phyloP scores from a whole-genome alignment of 305 asterid genomes.

The Stenogyne calaminthoides region DNA sequence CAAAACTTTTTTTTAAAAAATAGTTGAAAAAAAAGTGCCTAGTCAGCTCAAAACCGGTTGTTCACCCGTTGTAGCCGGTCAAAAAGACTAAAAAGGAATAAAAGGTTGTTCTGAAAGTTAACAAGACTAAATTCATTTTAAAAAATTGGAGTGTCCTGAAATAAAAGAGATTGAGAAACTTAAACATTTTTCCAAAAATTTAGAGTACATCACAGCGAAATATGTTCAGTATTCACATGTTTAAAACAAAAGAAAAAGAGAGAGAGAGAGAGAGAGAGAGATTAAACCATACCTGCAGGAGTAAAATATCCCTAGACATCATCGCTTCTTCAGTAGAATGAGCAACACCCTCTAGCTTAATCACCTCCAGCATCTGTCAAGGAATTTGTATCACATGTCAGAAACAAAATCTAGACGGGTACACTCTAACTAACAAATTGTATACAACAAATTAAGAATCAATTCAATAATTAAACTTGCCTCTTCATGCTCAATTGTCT shows the following conservation, averaged over 20 bases:
- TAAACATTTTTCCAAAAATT: no score
- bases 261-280: no score
- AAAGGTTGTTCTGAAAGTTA: no score
- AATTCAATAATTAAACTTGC: conserved; percentile 40
- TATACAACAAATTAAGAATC: neutral
- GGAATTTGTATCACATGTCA: conserved; percentile 2
- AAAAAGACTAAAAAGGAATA: no score
- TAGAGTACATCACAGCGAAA: neutral
- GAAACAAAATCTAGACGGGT: neutral
- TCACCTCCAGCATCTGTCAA: conserved; percentile 82
- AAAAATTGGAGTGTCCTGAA: no score
- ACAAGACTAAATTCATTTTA: no score
- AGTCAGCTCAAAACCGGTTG: no score
- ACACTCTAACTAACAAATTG: neutral
- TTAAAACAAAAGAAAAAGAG: neutral
- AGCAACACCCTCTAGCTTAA: conserved; percentile 74
- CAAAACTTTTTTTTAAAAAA: no score
- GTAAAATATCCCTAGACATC: conserved; percentile 81
- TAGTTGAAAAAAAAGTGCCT: no score
- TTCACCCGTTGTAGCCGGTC: no score
- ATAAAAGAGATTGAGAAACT: no score
- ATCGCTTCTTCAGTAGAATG: conserved; percentile 73
- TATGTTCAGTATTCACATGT: neutral
- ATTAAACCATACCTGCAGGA: conserved; percentile 64
- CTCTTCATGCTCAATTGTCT: conserved; percentile 94